phyloP scores from a whole-genome alignment of 2,329 filamentous ascomycete genomes.

The Aspergillus oerlinghausenensis region DNA sequence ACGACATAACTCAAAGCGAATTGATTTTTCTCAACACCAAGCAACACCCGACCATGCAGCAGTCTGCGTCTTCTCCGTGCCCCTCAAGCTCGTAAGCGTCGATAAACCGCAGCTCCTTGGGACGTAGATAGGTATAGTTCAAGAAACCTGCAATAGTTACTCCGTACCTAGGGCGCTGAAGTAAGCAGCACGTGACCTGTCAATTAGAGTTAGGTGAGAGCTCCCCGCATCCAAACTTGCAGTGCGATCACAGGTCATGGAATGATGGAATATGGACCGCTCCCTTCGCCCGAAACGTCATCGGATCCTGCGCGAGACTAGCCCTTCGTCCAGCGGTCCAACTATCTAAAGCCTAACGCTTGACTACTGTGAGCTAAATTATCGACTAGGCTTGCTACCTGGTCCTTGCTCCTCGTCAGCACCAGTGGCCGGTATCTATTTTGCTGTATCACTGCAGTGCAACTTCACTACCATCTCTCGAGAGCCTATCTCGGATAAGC shows the following conservation, averaged over 20 bases:
- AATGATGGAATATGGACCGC: background rate
- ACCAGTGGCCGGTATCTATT: background rate
- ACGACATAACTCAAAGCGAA: background rate
- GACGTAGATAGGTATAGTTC: background rate
- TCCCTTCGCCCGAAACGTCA: constrained; percentile 33
- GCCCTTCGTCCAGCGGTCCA: background rate
- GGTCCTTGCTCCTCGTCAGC: background rate
- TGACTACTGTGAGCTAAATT: background rate
- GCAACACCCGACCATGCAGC: background rate
- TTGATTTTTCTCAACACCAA: background rate
- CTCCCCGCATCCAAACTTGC: background rate
- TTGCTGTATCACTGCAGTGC: background rate
- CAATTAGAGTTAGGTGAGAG: background rate
- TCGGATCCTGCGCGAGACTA: constrained; percentile 1
- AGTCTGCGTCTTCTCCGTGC: background rate
- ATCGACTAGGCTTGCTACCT: background rate
- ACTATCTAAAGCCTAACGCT: background rate
- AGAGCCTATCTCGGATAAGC: background rate
- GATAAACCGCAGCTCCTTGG: background rate
- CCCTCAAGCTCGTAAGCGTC: background rate
- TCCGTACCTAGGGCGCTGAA: background rate
- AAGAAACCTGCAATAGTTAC: background rate
- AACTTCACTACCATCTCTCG: background rate
- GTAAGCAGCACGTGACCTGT: background rate
- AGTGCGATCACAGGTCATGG: background rate